Base-by-base conservation (phyloP, 768 basidiomycete species). In the Xerocomus spinulosus region DNA sequence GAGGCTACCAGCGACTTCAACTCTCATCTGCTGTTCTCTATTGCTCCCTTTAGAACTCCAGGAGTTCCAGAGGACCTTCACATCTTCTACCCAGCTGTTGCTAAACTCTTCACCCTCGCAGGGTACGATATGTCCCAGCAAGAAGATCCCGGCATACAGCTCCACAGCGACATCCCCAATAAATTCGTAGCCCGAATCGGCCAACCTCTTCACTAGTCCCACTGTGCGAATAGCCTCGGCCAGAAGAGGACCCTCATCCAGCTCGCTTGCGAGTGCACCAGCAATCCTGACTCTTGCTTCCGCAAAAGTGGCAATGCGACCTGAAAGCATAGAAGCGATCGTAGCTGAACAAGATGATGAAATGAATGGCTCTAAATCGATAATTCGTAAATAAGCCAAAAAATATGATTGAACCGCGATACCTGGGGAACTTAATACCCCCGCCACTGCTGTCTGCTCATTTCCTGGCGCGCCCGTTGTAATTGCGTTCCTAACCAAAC, bases 61-160 rank as follows among this genome's bases (percentile, higher is more conserved):
- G 9, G 52, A 48, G 1, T 21, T 41, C 72, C 73, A 74, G 6
- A 75, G 46, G 4, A 34, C 44, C 34, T 50, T 53, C 3, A 71
- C 67, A 14, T 53, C 56, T 20, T 53, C 56, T 14, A 49, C 46
- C 43, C 49, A 60, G 40, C 33, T 47, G 24, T 42, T 39, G 21
- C 26, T n/a, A 23, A 37, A 41, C 9, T n/a, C 38, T 15, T 58
- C 60, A 29, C 28, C 50, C 7, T 43, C 38, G 7, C 23, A 12
- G 14, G 52, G 46, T 12, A 64, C 45, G 24, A 62, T 34, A 39
- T 60, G 60, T 12, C 51, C 53, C 26, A 64, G 49, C 20, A 64
- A 50, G 41, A 58, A 65, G 21, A 58, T 42, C 1, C 53, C 45
- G 1, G 51, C 40, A 34, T 58, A 65, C 15, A 64, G 42, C 18